Percentiles rank a stretch among this genome's conserved stretches.
Evolutionary conservation across 306 rosid species (phyloP).

Genomic region (Fragaria iinumae): DNA sequence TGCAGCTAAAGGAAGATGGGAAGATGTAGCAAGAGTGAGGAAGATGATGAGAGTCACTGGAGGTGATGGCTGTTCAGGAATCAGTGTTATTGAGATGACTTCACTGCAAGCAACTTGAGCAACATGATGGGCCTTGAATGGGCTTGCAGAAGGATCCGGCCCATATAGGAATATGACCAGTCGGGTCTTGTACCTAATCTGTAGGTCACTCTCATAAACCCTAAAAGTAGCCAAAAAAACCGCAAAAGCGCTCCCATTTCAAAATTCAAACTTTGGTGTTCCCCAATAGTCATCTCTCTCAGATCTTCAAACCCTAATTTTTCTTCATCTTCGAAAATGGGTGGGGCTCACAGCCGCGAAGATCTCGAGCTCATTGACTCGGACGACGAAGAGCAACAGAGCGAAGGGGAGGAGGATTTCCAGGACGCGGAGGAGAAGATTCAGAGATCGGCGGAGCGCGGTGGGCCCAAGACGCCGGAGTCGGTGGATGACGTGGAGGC

Average conservation of each 20-base stretch:
- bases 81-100: constrained; percentile 51
- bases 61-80: constrained; percentile 62
- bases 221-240: neutral
- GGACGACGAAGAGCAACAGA: constrained; percentile 28
- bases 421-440: constrained; percentile 47
- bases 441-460: constrained; percentile 50
- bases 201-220: constrained; percentile 3
- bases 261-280: constrained; percentile 62
- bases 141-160: neutral
- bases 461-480: constrained; percentile 45
- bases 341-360: constrained; percentile 68
- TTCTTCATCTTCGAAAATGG: constrained; percentile 42
- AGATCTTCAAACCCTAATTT: neutral
- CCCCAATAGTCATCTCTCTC: constrained; percentile 9
- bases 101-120: neutral
- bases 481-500: constrained; percentile 78
- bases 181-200: neutral
- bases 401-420: constrained; percentile 41
- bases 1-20: constrained; percentile 69
- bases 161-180: neutral
- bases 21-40: constrained; percentile 73
- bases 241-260: constrained; percentile 38
- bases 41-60: constrained; percentile 68
- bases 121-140: neutral
- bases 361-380: constrained; percentile 60